Evolutionary conservation across 2,329 filamentous ascomycete genomes (phyloP), one percentile per base, ranked within the genome.

Genomic region (Akanthomyces muscarius): DNA sequence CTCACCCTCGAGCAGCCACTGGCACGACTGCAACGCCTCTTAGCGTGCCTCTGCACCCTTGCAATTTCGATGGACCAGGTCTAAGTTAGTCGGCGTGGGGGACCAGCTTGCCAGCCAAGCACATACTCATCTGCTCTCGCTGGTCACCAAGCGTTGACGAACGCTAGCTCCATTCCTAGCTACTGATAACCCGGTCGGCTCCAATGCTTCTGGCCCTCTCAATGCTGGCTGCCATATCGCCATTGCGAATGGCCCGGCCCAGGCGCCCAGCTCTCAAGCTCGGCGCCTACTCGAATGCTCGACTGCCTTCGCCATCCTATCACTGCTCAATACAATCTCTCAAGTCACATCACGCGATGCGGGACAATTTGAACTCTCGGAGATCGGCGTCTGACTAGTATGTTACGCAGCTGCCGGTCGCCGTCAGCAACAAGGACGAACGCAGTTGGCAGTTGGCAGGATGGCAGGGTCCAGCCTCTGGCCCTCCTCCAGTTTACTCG

Each of bases 341-440:
- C 41, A 13, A 54, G 38, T 10, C 21, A 28, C 41, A 41, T 54
- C 41, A 54, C 51, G 42, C 50, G 51, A 54, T 30, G 42, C 59
- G 7, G 16, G 30, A 47, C 30, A 44, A 25, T 41, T 60, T 21
- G 30, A 30, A 48, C 18, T 47, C 25, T 42, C 48, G 28, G 50
- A 53, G 58, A 61, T 61, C 58, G 58, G 38, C 58, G 48, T 61
- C 48, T 14, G 58, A 61, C 50, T 53, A 53, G 58, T 14, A 21
- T 21, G 21, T 21, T 21, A 53, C 14, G 25, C 25, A n/a, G 21
- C 59, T 50, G 54, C 42, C 41, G 42, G 42, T 48, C 28, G 41
- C 54, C 54, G 54, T 57, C 54, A 57, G 54, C 54, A 57, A 23
- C 42, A 57, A 51, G n/a, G 3, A 50, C 50, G 51, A 30, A 30